Evolutionary conservation across 768 basidiomycete species (phyloP).

Genomic region (Albatrellus ellisii): DNA sequence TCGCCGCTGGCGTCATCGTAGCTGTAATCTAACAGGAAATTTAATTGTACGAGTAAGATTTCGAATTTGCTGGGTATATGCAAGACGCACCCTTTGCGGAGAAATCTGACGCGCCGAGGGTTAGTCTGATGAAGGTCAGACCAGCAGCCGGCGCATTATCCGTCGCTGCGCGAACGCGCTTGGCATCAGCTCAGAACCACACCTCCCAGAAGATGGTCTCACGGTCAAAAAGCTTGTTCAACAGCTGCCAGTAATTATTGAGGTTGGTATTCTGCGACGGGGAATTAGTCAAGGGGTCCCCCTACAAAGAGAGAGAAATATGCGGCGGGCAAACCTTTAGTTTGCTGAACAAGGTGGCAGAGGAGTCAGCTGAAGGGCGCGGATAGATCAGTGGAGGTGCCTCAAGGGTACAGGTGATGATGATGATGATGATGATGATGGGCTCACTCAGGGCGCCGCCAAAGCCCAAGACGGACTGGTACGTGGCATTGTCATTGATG

Average conservation of each 20-base stretch:
- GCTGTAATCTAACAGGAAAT: conserved; percentile 16
- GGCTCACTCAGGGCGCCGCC: conserved; percentile 15
- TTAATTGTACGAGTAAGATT: background rate
- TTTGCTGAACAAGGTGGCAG: conserved; percentile 15
- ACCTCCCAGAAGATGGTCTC: background rate
- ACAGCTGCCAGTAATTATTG: conserved; percentile 18
- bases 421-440: too few relatives aligned
- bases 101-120: conserved; percentile 23
- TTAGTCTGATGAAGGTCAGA: conserved; percentile 20
- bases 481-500: conserved; percentile 11
- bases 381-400: too few relatives aligned
- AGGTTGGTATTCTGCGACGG: conserved; percentile 14
- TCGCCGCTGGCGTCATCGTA: conserved; percentile 20
- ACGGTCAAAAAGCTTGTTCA: conserved; percentile 21
- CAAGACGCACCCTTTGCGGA: conserved; percentile 14
- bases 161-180: conserved; percentile 9
- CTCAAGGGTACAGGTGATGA: too few relatives aligned
- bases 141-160: conserved; percentile 20
- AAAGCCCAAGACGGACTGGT: conserved; percentile 17
- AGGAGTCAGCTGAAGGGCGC: conserved; percentile 19
- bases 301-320: background rate
- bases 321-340: conserved; percentile 13
- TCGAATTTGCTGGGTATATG: too few relatives aligned
- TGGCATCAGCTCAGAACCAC: background rate
- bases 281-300: background rate